A percentile compares a stretch with the other conserved stretches of the same genome.
phyloP scores from a whole-genome alignment of 2,329 filamentous ascomycete genomes.

The Diaporthe citriasiana region DNA sequence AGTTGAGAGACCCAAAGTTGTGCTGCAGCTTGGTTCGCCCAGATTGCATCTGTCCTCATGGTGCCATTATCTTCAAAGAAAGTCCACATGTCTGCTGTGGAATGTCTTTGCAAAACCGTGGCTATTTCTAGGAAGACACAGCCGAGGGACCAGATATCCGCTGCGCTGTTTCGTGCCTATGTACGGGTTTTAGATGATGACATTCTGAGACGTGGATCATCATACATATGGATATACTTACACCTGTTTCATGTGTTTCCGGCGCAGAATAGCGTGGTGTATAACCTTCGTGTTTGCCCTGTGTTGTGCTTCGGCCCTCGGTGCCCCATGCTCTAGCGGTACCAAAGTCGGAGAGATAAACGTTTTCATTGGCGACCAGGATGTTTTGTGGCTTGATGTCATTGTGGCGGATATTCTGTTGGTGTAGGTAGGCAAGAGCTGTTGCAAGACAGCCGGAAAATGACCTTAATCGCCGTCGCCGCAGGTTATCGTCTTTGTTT shows the following conservation, averaged over 20 bases:
- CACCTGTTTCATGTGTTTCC: conserved; percentile 12
- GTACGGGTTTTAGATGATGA: background rate
- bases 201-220: rapidly evolving
- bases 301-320: background rate
- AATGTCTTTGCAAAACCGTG: background rate
- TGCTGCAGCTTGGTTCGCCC: background rate
- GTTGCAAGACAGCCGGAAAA: background rate
- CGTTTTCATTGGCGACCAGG: conserved; percentile 31
- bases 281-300: background rate
- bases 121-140: conserved; percentile 14
- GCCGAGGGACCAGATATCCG: conserved; percentile 16
- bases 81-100: background rate
- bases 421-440: background rate
- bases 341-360: conserved; percentile 41
- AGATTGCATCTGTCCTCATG: background rate
- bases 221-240: background rate
- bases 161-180: conserved; percentile 1
- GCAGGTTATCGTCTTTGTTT: background rate
- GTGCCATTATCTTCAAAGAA: conserved; percentile 9
- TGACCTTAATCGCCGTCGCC: background rate
- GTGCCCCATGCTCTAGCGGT: conserved; percentile 30
- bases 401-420: conserved; percentile 18
- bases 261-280: conserved; percentile 9
- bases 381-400: conserved; percentile 44
- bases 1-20: background rate